These are phyloP conservation scores for Lactarius psammicola DNA, from an alignment of 768 basidiomycete species.

Conservation along the genomic window DNA sequence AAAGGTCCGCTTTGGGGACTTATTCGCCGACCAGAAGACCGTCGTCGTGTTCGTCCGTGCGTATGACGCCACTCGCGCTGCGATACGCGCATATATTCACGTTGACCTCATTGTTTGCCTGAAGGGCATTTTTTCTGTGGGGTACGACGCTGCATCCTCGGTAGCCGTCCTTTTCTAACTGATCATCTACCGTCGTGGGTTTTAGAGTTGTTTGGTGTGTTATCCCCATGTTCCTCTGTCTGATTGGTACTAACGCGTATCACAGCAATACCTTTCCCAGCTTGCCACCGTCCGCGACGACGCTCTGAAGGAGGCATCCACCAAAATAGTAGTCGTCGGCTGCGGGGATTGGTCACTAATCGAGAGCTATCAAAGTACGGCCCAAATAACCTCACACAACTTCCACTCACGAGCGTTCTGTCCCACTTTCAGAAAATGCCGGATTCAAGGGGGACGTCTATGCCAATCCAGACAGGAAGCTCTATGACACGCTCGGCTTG, in stretches of 20 bases:
- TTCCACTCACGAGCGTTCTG: background rate
- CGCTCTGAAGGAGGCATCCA: slow-evolving; percentile 16
- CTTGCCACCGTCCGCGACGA: slow-evolving; percentile 22
- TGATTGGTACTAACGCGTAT: background rate
- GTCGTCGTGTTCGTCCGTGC: slow-evolving; percentile 24
- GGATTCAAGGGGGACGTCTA: slow-evolving; percentile 26
- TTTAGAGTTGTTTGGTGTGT: slow-evolving; percentile 22
- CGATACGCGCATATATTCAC: background rate
- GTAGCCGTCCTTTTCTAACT: background rate
- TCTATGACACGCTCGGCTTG: slow-evolving; percentile 24
- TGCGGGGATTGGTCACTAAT: slow-evolving; percentile 28
- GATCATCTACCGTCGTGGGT: background rate
- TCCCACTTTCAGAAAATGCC: slow-evolving; percentile 2
- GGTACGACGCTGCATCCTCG: background rate
- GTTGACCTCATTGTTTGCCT: background rate
- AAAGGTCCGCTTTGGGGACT: slow-evolving; percentile 20
- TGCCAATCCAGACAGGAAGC: slow-evolving; percentile 27
- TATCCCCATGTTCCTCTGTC: background rate
- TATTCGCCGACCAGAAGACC: slow-evolving; percentile 23
- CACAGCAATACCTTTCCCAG: slow-evolving; percentile 27
- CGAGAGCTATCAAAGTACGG: slow-evolving; percentile 24
- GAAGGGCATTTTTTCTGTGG: slow-evolving; percentile 29
- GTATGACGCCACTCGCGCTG: background rate
- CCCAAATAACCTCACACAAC: background rate
- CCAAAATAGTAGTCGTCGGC: slow-evolving; percentile 20